phyloP scores from a whole-genome alignment of 2,329 filamentous ascomycete species.

The Trichophyton benhamiae region DNA sequence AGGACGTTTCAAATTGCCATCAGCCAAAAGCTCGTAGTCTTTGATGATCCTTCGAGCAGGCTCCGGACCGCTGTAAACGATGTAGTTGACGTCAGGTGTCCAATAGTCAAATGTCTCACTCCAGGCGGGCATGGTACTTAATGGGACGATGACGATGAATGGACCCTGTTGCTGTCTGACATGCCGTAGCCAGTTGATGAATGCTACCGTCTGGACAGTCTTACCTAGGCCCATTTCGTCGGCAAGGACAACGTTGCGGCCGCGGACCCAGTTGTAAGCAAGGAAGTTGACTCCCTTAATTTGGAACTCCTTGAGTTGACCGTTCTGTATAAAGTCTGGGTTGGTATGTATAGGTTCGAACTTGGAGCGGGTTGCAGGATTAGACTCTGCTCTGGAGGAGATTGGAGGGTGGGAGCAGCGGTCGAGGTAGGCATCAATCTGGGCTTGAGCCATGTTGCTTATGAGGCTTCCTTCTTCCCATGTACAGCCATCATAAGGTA shows the following conservation, averaged over 20 bases:
- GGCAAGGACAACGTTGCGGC: conserved; percentile 90
- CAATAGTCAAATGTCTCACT: conserved; percentile 94
- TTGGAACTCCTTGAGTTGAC: conserved; percentile 84
- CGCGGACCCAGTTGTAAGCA: conserved; percentile 87
- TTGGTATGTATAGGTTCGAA: conserved; percentile 66
- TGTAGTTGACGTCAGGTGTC: conserved; percentile 92
- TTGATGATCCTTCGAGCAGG: conserved; percentile 74
- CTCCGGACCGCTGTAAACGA: conserved; percentile 88
- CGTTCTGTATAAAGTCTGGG: conserved; percentile 71
- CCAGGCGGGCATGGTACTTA: conserved; percentile 97
- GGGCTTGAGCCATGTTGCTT: conserved; percentile 65
- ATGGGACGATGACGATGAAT: conserved; percentile 89
- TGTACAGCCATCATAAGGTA: conserved; percentile 87
- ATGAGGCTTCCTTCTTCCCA: conserved; percentile 76
- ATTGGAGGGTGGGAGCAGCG: conserved; percentile 67
- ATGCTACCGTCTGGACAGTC: conserved; percentile 92
- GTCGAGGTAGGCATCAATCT: conserved; percentile 85
- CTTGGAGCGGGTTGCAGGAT: conserved; percentile 57
- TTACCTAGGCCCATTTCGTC: conserved; percentile 99
- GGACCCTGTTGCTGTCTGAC: conserved; percentile 81
- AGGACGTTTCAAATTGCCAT: conserved; percentile 73
- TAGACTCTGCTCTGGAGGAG: conserved; percentile 68
- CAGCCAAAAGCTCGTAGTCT: conserved; percentile 77
- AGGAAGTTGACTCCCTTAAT: conserved; percentile 89
- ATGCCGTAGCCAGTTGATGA: conserved; percentile 93